Percentiles rank a stretch among this genome's conserved stretches.
These are phyloP conservation scores for Rhexocercosporidium sp. DNA, from an alignment of 2,329 filamentous ascomycete genomes.

Conservation along the genomic window DNA sequence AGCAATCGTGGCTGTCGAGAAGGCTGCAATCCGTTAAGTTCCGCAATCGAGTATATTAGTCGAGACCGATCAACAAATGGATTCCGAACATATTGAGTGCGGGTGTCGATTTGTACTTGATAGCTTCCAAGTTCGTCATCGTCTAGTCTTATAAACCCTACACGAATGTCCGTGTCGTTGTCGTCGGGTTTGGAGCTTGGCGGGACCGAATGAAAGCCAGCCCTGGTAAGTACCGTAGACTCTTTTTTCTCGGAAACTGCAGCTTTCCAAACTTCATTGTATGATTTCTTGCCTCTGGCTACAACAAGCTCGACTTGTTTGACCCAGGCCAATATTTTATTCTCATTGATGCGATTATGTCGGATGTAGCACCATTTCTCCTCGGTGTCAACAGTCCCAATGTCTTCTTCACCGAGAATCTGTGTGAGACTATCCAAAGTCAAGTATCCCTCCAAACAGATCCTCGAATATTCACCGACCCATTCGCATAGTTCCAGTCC, in stretches of 20 bases:
- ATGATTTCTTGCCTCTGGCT: background rate
- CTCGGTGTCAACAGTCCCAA: background rate
- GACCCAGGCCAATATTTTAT: background rate
- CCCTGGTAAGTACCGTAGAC: background rate
- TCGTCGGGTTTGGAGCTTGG: background rate
- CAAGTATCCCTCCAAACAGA: background rate
- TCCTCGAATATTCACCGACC: background rate
- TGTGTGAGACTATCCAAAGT: background rate
- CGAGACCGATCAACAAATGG: background rate
- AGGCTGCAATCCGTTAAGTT: background rate
- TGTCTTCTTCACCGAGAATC: background rate
- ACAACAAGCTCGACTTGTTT: background rate
- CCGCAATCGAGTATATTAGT: background rate
- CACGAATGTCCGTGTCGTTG: background rate
- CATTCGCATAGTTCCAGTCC: background rate
- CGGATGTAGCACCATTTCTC: constrained; percentile 7
- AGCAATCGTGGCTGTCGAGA: background rate
- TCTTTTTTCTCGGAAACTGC: background rate
- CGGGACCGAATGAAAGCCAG: background rate
- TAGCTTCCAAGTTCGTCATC: no score
- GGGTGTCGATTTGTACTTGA: no score
- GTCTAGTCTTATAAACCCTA: background rate
- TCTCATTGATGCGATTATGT: no score
- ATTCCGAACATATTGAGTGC: background rate
- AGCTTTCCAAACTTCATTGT: background rate